These are phyloP conservation scores for Leucocoprinus sp. DNA, from an alignment of 768 basidiomycete species.

Conservation along the genomic window DNA sequence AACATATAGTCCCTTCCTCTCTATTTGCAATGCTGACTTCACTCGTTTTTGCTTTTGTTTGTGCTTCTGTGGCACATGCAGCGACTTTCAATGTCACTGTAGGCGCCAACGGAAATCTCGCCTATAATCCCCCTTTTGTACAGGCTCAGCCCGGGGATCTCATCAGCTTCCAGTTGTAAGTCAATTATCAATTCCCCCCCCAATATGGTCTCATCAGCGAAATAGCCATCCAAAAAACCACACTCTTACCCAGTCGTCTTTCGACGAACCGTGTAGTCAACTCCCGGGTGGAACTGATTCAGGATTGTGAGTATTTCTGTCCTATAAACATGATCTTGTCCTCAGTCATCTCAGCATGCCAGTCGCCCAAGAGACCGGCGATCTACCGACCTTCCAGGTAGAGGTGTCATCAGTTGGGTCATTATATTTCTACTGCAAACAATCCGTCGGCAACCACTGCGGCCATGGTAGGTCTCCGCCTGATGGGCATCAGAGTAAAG, in stretches of 20 bases:
- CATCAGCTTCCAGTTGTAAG: conserved; percentile 42
- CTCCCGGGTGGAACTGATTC: conserved; percentile 24
- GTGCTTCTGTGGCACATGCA: conserved; percentile 22
- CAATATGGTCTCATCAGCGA: too few species aligned
- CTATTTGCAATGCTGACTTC: conserved; percentile 2
- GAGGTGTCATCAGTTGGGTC: conserved; percentile 33
- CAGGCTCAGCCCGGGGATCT: conserved; percentile 36
- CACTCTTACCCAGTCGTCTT: conserved; percentile 2
- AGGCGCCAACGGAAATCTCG: conserved; percentile 24
- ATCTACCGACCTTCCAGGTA: conserved; percentile 31
- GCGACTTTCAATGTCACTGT: conserved; percentile 27
- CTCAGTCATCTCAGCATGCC: conserved; percentile 22
- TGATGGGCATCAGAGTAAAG: too few species aligned
- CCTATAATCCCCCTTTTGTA: conserved; percentile 27
- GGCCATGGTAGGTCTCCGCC: conserved; percentile 22
- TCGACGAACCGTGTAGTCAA: conserved; percentile 30
- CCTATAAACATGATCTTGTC: background rate
- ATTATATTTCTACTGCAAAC: conserved; percentile 52
- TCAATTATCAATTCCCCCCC: conserved; percentile 14
- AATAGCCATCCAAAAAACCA: too few species aligned
- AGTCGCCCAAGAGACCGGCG: conserved; percentile 29
- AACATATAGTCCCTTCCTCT: background rate
- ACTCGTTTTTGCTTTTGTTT: conserved; percentile 17
- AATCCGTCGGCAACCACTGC: conserved; percentile 39
- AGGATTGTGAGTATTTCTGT: conserved; percentile 26